Percentiles rank a stretch among this genome's conserved stretches.
Evolutionary conservation across 805 yeast genomes (phyloP).

Genomic region (Yamadazyma philogaea): DNA sequence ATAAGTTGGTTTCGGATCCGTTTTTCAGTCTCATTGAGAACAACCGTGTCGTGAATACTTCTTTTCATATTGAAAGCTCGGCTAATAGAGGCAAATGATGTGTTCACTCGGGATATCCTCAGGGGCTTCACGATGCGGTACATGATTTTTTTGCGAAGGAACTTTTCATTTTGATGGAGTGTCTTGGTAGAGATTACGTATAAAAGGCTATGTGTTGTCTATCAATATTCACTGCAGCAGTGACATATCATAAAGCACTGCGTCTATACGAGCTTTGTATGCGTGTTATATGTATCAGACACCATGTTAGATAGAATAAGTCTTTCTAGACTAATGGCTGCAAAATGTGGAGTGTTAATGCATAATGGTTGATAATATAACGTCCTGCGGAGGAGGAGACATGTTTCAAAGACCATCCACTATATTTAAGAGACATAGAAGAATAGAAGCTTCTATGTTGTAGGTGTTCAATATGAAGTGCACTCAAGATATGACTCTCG

Average conservation of each 20-base stretch:
- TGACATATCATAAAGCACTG: no score
- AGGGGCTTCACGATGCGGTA: constrained; percentile 8
- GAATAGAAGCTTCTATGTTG: no score
- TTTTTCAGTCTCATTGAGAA: constrained; percentile 40
- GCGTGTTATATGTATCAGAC: no score
- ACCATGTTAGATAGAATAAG: not conserved
- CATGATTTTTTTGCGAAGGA: constrained; percentile 4
- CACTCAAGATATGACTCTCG: no score
- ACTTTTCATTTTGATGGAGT: no score
- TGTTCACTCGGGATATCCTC: not conserved
- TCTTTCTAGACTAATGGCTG: not conserved
- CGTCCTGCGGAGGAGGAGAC: not conserved
- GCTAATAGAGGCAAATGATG: not conserved
- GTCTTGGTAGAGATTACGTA: no score
- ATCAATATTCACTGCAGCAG: no score
- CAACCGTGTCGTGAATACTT: constrained; percentile 19
- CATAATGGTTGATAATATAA: not conserved
- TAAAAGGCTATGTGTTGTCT: no score
- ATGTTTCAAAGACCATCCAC: no score
- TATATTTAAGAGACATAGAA: no score
- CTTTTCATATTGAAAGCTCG: constrained; percentile 4
- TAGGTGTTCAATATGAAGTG: no score
- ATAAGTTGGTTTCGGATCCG: constrained; percentile 39
- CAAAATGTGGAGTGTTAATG: not conserved
- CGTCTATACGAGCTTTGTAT: no score